Conservation (phyloP, 202 grass and related monocot genomes). For the Setaria viridis region DNA sequence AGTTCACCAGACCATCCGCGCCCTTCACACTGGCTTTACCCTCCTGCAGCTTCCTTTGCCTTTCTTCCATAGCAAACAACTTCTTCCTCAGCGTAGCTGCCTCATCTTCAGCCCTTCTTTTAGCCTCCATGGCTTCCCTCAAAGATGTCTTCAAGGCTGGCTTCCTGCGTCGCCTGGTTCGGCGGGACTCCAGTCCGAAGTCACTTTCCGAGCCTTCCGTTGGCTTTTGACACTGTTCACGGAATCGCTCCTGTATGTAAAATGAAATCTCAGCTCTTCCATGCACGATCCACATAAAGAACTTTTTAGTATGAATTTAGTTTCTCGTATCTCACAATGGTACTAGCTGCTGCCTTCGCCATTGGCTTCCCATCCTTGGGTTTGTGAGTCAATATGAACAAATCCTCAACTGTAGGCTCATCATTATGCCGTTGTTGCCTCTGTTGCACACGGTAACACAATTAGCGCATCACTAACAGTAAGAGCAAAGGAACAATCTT, state of each 20-base stretch:
- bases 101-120: slow-evolving; percentile 56
- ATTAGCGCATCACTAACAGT: slow-evolving; percentile 21
- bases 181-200: neutral
- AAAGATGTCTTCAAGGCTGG: slow-evolving; percentile 41
- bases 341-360: slow-evolving; percentile 51
- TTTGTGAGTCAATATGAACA: slow-evolving; percentile 66
- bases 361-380: slow-evolving; percentile 57
- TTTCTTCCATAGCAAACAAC: slow-evolving; percentile 58
- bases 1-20: slow-evolving; percentile 17
- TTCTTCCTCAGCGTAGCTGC: slow-evolving; percentile 53
- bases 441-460: slow-evolving; percentile 44
- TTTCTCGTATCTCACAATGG: slow-evolving; percentile 55
- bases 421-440: slow-evolving; percentile 57
- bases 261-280: slow-evolving; percentile 31
- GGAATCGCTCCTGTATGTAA: slow-evolving; percentile 41
- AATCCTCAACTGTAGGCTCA: slow-evolving; percentile 46
- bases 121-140: slow-evolving; percentile 56
- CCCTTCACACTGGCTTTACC: slow-evolving; percentile 43
- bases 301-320: neutral
- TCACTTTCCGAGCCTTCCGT: slow-evolving; percentile 30
- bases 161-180: slow-evolving; percentile 1
- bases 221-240: slow-evolving; percentile 34
- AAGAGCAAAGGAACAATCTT: slow-evolving; percentile 22
- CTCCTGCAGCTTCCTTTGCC: slow-evolving; percentile 49
- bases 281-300: slow-evolving; percentile 14